Evolutionary conservation across 2,329 filamentous ascomycete species (phyloP), one percentile per base, ranked within the genome.

Genomic region (Phialemoniopsis sp.): DNA sequence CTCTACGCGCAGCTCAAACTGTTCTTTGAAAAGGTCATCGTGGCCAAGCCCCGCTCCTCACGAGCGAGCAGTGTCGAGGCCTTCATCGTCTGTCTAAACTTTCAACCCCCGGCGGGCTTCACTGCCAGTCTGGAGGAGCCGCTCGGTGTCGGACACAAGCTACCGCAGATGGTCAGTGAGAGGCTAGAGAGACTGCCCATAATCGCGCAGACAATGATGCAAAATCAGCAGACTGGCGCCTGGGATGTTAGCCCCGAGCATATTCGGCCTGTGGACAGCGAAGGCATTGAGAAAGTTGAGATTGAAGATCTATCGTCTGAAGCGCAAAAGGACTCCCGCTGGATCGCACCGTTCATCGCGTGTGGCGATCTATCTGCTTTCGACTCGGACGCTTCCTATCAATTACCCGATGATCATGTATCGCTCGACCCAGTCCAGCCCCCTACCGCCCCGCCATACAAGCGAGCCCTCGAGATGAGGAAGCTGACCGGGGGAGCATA

Each of bases 61-160:
- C 78, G 93, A n/a, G 93, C 91, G 2, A 97, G 91, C 63, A 95
- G 89, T 62, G 82, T 98, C 15, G 93, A 98, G 61, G 91, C 93
- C 0, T 98, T 98, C 52, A 87, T 98, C 34, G 91, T 98, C 13
- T 96, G 93, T 59, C 77, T 94, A 52, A 87, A 89, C 45, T 98
- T 97, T 58, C 73, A 76, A 16, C 90, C 89, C 4, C 90, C 91
- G 0, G 64, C 70, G 13, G 86, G 85, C 1, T 93, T 89, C 64
- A 76, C 75, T 34, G 81, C 87, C 4, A 89, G 82, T 52, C 66
- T 93, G 4, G 84, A 89, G 52, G 80, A 83, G 51, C 87, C 87
- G 3, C 66, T 93, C 2, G 86, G 85, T 2, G 75, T 83, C 8
- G 79, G 82, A 0, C 67, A 72, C 32, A 66, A 71, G 31, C 47